Conservation (phyloP, 352 stramenopile species). For the Thalassiosira allenii region DNA sequence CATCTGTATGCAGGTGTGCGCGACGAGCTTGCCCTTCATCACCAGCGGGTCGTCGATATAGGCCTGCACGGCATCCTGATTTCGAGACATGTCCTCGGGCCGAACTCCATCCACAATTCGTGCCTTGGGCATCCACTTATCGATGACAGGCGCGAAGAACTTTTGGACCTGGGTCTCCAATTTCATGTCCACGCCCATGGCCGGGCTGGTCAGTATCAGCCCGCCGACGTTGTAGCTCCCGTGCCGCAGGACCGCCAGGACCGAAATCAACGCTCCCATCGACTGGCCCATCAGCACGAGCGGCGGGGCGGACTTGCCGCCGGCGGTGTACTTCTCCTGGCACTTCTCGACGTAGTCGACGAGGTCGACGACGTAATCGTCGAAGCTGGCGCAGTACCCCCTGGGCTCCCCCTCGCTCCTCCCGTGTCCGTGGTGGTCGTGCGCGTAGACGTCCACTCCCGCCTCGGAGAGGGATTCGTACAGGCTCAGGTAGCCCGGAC, state of each 20-base stretch:
- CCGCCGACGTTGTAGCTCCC: constrained; percentile 34
- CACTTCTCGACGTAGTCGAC: constrained; percentile 45
- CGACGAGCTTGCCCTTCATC: constrained; percentile 42
- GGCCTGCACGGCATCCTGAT: constrained; percentile 37
- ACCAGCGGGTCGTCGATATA: constrained; percentile 59
- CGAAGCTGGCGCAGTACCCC: constrained; percentile 58
- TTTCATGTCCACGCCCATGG: constrained; percentile 58
- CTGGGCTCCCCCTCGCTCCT: constrained; percentile 54
- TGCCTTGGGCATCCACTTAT: constrained; percentile 39
- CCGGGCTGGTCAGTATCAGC: constrained; percentile 47
- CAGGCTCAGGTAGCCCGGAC: constrained; percentile 49
- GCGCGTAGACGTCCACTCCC: constrained; percentile 59
- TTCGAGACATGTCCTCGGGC: constrained; percentile 49
- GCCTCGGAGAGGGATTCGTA: constrained; percentile 53
- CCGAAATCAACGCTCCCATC: constrained; percentile 46
- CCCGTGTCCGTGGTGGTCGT: constrained; percentile 65
- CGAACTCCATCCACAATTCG: constrained; percentile 55
- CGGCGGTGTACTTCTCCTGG: constrained; percentile 29
- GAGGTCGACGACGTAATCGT: constrained; percentile 51
- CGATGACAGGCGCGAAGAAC: constrained; percentile 48
- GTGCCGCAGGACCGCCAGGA: constrained; percentile 27
- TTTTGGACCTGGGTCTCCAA: constrained; percentile 53
- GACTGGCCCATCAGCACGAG: constrained; percentile 55
- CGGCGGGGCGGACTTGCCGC: constrained; percentile 31
- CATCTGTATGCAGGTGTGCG: constrained; percentile 42